Evolutionary conservation across 2,329 filamentous ascomycete genomes (phyloP).

Genomic region (Fusarium odoratissimum): DNA sequence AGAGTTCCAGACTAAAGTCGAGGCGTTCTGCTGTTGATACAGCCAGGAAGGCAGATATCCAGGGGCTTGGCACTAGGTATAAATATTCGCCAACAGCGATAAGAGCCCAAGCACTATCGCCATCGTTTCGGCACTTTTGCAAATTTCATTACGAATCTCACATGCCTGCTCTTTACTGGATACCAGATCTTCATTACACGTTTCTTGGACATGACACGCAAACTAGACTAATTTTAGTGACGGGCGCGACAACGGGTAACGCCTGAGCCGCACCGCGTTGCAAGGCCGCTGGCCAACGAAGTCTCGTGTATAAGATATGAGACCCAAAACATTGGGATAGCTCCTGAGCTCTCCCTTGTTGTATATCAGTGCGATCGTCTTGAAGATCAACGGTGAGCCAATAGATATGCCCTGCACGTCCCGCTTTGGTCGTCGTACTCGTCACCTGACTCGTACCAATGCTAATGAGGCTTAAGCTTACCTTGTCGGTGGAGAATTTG

Average conservation of each 20-base stretch:
- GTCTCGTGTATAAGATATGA: background rate
- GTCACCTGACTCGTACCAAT: slow-evolving; percentile 21
- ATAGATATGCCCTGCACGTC: background rate
- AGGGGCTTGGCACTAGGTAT: slow-evolving; percentile 15
- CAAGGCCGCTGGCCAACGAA: background rate
- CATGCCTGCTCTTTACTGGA: background rate
- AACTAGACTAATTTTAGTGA: slow-evolving; percentile 9
- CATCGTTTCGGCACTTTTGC: background rate
- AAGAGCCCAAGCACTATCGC: background rate
- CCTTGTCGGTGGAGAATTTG: background rate
- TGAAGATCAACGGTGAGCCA: slow-evolving; percentile 31
- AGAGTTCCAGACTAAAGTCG: background rate
- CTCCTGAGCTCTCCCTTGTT: slow-evolving; percentile 6
- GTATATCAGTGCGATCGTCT: slow-evolving; percentile 24
- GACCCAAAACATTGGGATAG: background rate
- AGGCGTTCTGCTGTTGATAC: background rate
- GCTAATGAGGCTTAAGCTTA: slow-evolving; percentile 13
- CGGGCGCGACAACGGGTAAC: slow-evolving; percentile 1
- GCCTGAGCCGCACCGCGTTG: slow-evolving; percentile 6
- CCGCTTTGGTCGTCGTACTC: background rate
- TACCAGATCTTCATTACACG: slow-evolving; percentile 21
- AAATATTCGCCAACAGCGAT: slow-evolving; percentile 6
- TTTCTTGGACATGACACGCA: slow-evolving; percentile 14
- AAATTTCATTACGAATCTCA: slow-evolving; percentile 12
- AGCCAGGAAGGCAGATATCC: background rate